These are phyloP conservation scores for Platanthera zijinensis DNA, from an alignment of 106 monocot genomes.

Conservation along the genomic window DNA sequence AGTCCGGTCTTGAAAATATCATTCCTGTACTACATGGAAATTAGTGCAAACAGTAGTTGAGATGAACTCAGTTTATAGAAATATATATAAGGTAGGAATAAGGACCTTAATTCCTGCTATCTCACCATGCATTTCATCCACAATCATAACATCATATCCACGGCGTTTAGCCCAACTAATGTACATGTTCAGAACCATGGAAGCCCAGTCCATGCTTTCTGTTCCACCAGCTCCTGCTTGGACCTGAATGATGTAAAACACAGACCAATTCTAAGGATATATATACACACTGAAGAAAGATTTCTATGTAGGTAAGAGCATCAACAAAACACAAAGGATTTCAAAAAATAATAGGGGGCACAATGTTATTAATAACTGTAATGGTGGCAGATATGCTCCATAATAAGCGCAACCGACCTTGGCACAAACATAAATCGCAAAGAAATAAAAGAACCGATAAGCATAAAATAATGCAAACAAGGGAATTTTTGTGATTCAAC, in stretches of 20 bases:
- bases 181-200: constrained; percentile 97
- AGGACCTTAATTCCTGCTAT: constrained; percentile 98
- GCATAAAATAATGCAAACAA: not conserved
- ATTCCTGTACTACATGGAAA: no score
- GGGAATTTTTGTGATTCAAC: not conserved
- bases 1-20: not conserved
- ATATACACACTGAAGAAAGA: not conserved
- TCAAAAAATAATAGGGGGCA: not conserved
- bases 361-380: not conserved
- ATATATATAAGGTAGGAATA: constrained; percentile 16
- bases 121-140: constrained; percentile 99
- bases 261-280: not conserved
- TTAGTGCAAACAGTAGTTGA: not conserved
- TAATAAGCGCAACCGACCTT: not conserved
- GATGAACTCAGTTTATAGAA: not conserved
- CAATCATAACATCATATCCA: constrained; percentile 60
- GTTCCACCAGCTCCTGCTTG: constrained; percentile 98
- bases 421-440: not conserved
- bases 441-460: not conserved
- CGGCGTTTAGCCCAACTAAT: constrained; percentile 67
- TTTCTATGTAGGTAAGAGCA: not conserved
- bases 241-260: constrained; percentile 44
- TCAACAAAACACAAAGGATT: not conserved
- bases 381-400: not conserved
- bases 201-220: constrained; percentile 99